Base-by-base conservation (phyloP, 78 protist genomes). In the Cavenderia fasciculata region DNA sequence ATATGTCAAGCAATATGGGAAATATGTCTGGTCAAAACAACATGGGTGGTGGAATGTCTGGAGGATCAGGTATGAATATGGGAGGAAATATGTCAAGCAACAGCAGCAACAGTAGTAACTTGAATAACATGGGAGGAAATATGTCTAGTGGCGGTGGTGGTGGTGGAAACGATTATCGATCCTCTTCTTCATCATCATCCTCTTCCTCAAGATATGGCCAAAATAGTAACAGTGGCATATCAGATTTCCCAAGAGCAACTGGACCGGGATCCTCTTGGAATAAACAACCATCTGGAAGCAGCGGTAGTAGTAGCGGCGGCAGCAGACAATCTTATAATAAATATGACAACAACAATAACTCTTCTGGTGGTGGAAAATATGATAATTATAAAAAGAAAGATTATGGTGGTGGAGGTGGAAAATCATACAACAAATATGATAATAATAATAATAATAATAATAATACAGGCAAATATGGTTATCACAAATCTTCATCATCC, bases 231-330 rank as follows among this genome's bases (percentile, higher is more conserved):
- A 62, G 70, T 36, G 54, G 61, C 29, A 25, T n/a, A n/a, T n/a
- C n/a, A n/a, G n/a, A n/a, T n/a, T n/a, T n/a, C n/a, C n/a, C n/a
- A n/a, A n/a, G n/a, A n/a, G n/a, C n/a, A n/a, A n/a, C n/a, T n/a
- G n/a, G n/a, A n/a, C n/a, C n/a, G 4, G 62, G 62, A 19, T 4
- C 27, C 7, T 12, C 27, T 19, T 12, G 56, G 0, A 51, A 23
- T 7, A 72, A 51, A 34, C 23, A 23, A 14, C n/a, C 27, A 12
- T 36, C 38, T 33, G 51, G 46, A 16, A 40, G 59, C 31, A 52
- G 85, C 12, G 52, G 69, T 27, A 74, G 86, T 59, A 59, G 72
- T 36, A 29, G 65, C 27, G 40, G 73, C 31, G 25, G 57, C n/a
- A 59, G 72, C 65, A 51, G 27, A 49, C 54, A 14, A 12, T 49